phyloP scores from a whole-genome alignment of 768 basidiomycete species.

The Leccinum disarticulatum region DNA sequence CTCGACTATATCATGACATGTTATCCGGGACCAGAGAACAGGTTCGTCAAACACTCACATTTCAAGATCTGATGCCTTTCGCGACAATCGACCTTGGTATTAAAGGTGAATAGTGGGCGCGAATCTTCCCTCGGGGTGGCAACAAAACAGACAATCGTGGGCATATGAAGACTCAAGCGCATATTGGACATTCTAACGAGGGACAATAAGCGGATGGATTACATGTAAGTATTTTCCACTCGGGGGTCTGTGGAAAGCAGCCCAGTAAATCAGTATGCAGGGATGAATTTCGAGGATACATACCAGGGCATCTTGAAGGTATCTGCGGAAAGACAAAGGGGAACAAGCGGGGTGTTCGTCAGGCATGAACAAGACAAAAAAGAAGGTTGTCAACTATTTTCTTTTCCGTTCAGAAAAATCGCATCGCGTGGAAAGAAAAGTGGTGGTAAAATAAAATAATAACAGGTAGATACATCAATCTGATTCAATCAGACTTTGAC shows the following conservation, averaged over 20 bases:
- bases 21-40: not conserved
- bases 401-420: too few relatives aligned
- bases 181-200: not conserved
- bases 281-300: not conserved
- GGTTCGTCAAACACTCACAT: constrained; percentile 49
- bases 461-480: too few relatives aligned
- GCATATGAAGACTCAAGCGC: constrained; percentile 1
- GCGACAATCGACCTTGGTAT: constrained; percentile 85
- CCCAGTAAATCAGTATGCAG: not conserved
- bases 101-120: constrained; percentile 77
- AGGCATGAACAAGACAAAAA: not conserved
- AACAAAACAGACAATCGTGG: constrained; percentile 25
- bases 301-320: constrained; percentile 47
- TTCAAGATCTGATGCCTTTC: constrained; percentile 89
- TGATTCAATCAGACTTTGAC: too few relatives aligned
- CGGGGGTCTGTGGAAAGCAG: constrained; percentile 51
- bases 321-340: constrained; percentile 37
- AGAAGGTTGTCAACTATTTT: not conserved
- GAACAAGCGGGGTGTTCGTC: not conserved
- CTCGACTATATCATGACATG: constrained; percentile 62
- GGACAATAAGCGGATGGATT: not conserved
- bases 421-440: too few relatives aligned
- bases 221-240: constrained; percentile 46
- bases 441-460: too few relatives aligned
- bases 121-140: constrained; percentile 62